phyloP scores from a whole-genome alignment of 1,139 yeast species.

The Suhomyces bolitotheri region DNA sequence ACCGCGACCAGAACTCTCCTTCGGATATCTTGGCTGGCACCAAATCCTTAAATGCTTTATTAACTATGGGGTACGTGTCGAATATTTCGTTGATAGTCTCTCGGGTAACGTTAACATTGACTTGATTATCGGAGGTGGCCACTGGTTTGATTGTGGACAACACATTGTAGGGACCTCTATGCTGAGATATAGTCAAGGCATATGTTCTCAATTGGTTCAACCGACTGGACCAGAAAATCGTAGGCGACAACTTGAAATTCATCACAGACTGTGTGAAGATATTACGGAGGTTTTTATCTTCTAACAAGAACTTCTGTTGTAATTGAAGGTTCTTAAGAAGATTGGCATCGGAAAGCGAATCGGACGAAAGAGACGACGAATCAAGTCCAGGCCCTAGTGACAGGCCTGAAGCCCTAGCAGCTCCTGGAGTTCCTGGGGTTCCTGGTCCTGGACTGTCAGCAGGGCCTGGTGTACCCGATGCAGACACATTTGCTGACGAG shows the following conservation, averaged over 20 bases:
- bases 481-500: conserved; percentile 1
- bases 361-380: conserved; percentile 13
- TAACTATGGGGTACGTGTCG: conserved; percentile 90
- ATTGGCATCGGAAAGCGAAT: conserved; percentile 37
- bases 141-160: conserved; percentile 91
- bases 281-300: conserved; percentile 67
- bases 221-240: conserved; percentile 87
- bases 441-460: conserved; percentile 9
- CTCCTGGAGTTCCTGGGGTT: conserved; percentile 9
- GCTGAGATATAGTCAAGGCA: conserved; percentile 82
- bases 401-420: conserved; percentile 7
- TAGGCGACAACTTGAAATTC: conserved; percentile 70
- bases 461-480: conserved; percentile 9
- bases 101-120: conserved; percentile 86
- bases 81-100: conserved; percentile 89
- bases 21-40: conserved; percentile 82
- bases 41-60: conserved; percentile 82
- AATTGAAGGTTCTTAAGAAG: conserved; percentile 69
- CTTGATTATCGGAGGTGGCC: conserved; percentile 86
- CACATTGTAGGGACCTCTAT: conserved; percentile 91
- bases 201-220: conserved; percentile 78
- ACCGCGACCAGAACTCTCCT: conserved; percentile 96
- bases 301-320: conserved; percentile 74
- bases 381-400: conserved; percentile 7
- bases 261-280: conserved; percentile 90